These are phyloP conservation scores for Kwoniella shandongensis DNA, from an alignment of 768 basidiomycete genomes.

Conservation along the genomic window DNA sequence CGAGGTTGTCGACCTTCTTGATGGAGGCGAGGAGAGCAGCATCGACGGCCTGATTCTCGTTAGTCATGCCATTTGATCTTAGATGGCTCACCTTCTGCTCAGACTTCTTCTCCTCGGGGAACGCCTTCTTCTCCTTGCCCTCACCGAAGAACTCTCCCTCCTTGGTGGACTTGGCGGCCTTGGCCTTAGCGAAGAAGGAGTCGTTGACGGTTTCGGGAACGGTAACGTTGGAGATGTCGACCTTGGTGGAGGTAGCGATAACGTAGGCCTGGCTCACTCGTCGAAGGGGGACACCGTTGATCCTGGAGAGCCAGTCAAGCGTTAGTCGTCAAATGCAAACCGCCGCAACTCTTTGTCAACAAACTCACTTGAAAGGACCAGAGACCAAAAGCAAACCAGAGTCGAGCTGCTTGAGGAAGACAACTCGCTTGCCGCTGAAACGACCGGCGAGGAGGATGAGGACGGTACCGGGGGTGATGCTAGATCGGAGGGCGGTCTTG, in stretches of 20 bases:
- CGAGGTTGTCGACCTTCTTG: constrained; percentile 85
- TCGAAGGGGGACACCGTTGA: constrained; percentile 97
- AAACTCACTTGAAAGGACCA: constrained; percentile 77
- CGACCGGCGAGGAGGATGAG: constrained; percentile 96
- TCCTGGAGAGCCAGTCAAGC: constrained; percentile 29
- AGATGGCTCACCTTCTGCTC: constrained; percentile 72
- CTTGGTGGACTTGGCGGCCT: constrained; percentile 71
- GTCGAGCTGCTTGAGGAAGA: constrained; percentile 92
- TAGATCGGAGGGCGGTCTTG: constrained; percentile 68
- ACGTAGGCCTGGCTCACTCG: constrained; percentile 99
- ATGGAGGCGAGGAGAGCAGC: constrained; percentile 71
- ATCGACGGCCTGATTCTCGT: constrained; percentile 45
- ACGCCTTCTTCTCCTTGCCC: constrained; percentile 81
- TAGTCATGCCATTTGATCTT: neutral
- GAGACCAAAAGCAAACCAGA: constrained; percentile 87
- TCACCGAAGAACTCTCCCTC: constrained; percentile 97
- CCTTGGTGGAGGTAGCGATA: constrained; percentile 93
- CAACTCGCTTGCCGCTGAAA: constrained; percentile 97
- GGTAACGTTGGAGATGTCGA: constrained; percentile 72
- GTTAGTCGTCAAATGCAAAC: constrained; percentile 3
- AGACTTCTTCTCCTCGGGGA: constrained; percentile 79
- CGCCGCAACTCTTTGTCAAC: neutral
- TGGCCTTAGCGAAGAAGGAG: constrained; percentile 83
- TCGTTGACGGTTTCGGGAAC: constrained; percentile 81
- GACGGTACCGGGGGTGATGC: constrained; percentile 91